Base-by-base conservation (phyloP, 768 basidiomycete genomes). In the Filobasidium floriforme region DNA sequence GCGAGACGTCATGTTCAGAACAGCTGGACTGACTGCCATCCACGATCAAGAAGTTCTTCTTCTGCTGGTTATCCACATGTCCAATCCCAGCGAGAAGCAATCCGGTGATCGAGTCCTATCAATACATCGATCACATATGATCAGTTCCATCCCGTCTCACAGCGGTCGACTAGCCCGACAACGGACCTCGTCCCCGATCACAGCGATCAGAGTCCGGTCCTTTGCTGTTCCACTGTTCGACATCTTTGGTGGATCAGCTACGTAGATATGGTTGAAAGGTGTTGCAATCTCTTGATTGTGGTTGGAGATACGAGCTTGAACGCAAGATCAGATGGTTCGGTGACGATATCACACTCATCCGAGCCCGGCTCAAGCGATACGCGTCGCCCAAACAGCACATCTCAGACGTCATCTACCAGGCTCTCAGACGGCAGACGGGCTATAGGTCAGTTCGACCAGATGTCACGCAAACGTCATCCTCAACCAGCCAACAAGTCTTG, bases 1-100 rank as follows among this genome's bases (percentile, higher is more conserved):
- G 18, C 26, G 19, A 32, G 12, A 32, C 28, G 52, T 10, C 26
- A 52, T 55, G 37, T 41, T n/a, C 4, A 24, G 32, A 3, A 7
- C 12, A 12, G 32, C 29, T 14, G 10, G n/a, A 81, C 88, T 69
- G 74, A 97, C 96, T 99, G 11, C 87, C 76, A 73, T 97, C 94
- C 44, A 97, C 96, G 40, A 97, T 86, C 55, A 98, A 82, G 79
- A 99, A 98, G 81, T 97, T 99, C 88, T 96, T 96, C 83, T 89
- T 90, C 81, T 92, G 90, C 52, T 88, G 84, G 66, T 89, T 86
- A 72, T 88, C 87, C 69, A 97, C 83, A 78, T 99, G 89, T 0
- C 96, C 96, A 55, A 98, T 85, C 41, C 96, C 96, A 7, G 96
- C 96, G 59, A 99, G 84, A 49, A 99, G 84, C 18, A 98, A 84